Conservation (phyloP, 805 yeast genomes). For the Barnettozyma populi region DNA sequence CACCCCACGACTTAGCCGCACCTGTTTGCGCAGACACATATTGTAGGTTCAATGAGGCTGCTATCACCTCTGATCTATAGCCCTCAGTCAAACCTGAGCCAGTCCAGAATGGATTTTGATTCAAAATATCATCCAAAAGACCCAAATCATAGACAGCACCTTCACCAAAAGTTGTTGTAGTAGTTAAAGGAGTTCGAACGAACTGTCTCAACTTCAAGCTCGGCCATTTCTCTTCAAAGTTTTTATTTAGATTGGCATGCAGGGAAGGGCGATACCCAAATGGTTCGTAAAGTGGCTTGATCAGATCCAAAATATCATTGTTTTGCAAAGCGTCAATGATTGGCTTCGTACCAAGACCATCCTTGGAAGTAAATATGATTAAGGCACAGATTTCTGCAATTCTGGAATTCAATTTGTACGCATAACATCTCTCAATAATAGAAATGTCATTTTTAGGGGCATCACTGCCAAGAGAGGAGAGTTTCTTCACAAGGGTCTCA, state of each 20-base stretch:
- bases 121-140: slow-evolving; percentile 57
- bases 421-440: slow-evolving; percentile 41
- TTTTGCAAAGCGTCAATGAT: slow-evolving; percentile 40
- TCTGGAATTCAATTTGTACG: slow-evolving; percentile 55
- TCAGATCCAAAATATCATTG: slow-evolving; percentile 28
- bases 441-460: slow-evolving; percentile 13
- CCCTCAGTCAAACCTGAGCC: slow-evolving; percentile 25
- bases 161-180: slow-evolving; percentile 45
- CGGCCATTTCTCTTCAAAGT: slow-evolving; percentile 48
- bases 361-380: slow-evolving; percentile 54
- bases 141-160: slow-evolving; percentile 52
- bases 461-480: slow-evolving; percentile 14
- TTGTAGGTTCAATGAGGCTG: slow-evolving; percentile 60
- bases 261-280: slow-evolving; percentile 41
- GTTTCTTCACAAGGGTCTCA: slow-evolving; percentile 29
- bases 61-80: slow-evolving; percentile 44
- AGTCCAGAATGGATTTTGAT: slow-evolving; percentile 39
- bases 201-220: slow-evolving; percentile 45
- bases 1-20: slow-evolving; percentile 74
- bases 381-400: slow-evolving; percentile 74
- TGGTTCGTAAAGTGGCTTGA: slow-evolving; percentile 36
- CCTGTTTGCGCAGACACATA: slow-evolving; percentile 59
- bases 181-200: slow-evolving; percentile 39
- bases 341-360: slow-evolving; percentile 33
- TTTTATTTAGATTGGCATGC: slow-evolving; percentile 38